Percentiles rank a stretch among this genome's conserved stretches.
phyloP scores from a whole-genome alignment of 225 moss, liverwort and hornwort genomes.

The Sphagnum contortum region DNA sequence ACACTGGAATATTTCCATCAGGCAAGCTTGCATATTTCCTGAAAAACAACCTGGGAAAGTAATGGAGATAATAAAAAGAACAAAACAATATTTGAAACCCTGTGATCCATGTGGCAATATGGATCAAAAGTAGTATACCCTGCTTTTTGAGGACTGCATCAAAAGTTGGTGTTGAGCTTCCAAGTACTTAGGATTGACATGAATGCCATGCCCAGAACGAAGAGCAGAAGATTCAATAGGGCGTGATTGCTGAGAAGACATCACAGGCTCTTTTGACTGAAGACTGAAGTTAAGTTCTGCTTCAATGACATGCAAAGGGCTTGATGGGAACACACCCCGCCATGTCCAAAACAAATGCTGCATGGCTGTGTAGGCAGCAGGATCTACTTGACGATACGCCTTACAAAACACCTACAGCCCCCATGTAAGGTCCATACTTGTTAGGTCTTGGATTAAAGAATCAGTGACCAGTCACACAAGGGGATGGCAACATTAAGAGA shows the following conservation, averaged over 20 bases:
- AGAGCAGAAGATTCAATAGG: slow-evolving; percentile 48
- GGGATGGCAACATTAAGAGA: no score
- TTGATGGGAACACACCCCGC: slow-evolving; percentile 75
- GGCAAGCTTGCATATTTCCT: not conserved
- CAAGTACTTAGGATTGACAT: slow-evolving; percentile 94
- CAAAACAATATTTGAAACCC: not conserved
- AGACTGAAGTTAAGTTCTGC: slow-evolving; percentile 56
- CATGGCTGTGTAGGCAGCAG: slow-evolving; percentile 65
- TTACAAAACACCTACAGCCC: slow-evolving; percentile 69
- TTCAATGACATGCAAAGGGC: slow-evolving; percentile 68
- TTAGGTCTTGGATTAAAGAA: not conserved
- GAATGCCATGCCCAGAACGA: slow-evolving; percentile 89
- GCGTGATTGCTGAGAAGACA: slow-evolving; percentile 38
- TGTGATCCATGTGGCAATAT: no score
- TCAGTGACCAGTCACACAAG: no score
- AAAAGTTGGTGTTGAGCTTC: slow-evolving; percentile 86
- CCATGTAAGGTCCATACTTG: not conserved
- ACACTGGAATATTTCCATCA: not conserved
- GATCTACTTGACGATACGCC: slow-evolving; percentile 84
- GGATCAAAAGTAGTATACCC: slow-evolving; percentile 32
- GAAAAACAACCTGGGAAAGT: not conserved
- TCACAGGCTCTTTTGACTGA: slow-evolving; percentile 46
- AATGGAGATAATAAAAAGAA: slow-evolving; percentile 8
- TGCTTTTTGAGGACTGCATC: slow-evolving; percentile 69
- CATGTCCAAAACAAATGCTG: slow-evolving; percentile 97